Evolutionary conservation across 345 rosid genomes (phyloP), one percentile per base, ranked within the genome.

Genomic region (Acer campestre): DNA sequence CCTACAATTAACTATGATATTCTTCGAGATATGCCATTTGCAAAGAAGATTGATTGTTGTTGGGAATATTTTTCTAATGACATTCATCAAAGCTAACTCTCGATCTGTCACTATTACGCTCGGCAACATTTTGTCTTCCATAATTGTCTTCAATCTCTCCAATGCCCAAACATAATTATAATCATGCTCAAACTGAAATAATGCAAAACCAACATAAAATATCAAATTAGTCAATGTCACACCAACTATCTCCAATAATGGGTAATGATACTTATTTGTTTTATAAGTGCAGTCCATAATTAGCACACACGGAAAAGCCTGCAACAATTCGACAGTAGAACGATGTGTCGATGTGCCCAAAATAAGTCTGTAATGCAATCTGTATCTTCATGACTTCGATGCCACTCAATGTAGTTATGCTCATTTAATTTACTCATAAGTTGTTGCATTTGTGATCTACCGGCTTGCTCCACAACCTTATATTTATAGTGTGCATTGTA

Each of bases 231-330:
- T 35, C 2, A 74, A 76, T 58, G 79, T 76, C 1, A 76, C 74
- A 76, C 79, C 74, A 40, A 76, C 65, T 35, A 76, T 76, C 67
- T 76, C 79, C 44, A 76, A 44, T 3, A 76, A 68, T 12, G 74
- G n/a, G 61, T 53, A 65, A 14, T 27, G 35, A 59, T 76, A 68
- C 55, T 29, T 55, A 17, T 40, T 76, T 6, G 67, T 68, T 56
- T 76, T 68, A n/a, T 76, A 55, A 0, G 79, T 76, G 7, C 66
- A 55, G 58, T 76, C 79, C 17, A 76, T 35, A 22, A 76, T 67
- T 23, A 76, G 58, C 65, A 76, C 65, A 53, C 44, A 7, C 8
- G 73, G 74, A 68, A 76, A 76, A 44, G 79, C 55, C 16, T 42
- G 16, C 40, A 76, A 25, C 20, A 76, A 56, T 11, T 55, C 73